phyloP scores from a whole-genome alignment of 2,329 filamentous ascomycete genomes.

The Elsinoe australis region DNA sequence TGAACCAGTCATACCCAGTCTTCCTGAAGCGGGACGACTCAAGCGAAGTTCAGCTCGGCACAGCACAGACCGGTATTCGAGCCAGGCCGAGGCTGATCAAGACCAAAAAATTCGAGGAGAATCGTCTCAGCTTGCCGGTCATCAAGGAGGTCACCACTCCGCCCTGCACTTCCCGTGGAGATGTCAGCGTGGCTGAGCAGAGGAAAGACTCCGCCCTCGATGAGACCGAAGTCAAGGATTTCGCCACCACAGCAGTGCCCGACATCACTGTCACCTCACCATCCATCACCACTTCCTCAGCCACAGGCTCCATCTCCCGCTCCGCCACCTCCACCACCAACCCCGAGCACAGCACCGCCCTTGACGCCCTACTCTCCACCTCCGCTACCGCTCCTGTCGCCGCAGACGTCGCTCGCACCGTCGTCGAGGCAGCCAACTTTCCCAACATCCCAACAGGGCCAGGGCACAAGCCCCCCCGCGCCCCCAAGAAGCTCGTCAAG shows the following conservation, averaged over 20 bases:
- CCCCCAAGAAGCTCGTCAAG: constrained; percentile 1
- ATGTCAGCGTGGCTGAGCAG: not conserved
- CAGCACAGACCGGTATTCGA: not conserved
- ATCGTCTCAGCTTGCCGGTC: not conserved
- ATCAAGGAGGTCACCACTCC: constrained; percentile 3
- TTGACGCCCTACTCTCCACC: constrained; percentile 8
- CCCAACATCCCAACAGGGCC: not conserved
- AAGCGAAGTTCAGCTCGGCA: not conserved
- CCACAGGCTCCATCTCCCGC: not conserved
- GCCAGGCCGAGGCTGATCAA: not conserved
- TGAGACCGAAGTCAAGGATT: not conserved
- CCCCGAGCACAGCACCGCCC: not conserved
- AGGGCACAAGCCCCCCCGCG: not conserved
- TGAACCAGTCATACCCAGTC: constrained; percentile 15
- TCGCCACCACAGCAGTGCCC: not conserved
- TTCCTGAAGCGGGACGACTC: not conserved
- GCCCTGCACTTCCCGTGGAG: not conserved
- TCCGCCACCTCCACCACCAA: not conserved
- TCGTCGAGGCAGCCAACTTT: not conserved
- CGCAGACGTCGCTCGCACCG: not conserved
- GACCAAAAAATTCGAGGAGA: not conserved
- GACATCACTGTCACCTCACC: constrained; percentile 4
- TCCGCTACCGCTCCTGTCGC: not conserved
- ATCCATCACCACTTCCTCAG: not conserved
- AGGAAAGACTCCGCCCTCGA: constrained; percentile 6